Base-by-base conservation (phyloP, 2,329 filamentous ascomycete species). In the Ophiostoma quercus region DNA sequence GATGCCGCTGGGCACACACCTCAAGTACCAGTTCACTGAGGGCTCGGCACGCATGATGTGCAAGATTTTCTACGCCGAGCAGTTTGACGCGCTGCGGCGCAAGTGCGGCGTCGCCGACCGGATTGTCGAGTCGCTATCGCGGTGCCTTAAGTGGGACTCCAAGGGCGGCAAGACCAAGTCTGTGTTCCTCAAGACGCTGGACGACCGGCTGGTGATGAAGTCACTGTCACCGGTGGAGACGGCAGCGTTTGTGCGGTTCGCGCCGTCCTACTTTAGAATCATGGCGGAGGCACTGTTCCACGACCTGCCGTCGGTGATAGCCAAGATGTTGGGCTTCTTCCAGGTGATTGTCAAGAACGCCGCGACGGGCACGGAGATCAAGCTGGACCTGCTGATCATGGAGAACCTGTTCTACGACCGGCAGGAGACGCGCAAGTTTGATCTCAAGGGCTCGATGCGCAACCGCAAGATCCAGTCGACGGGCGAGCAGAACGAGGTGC, bases 281-380 rank as follows among this genome's bases (percentile, higher is more conserved):
- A 98, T 98, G 90, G 92, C 93, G 14, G 92, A 98, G 77, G 94
- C 93, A 7, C 84, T 99, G 19, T 99, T 99, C 81, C 94, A 97
- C 76, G 94, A 94, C 74, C 84, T 99, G 1, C 95, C 95, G 0
- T 96, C 92, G 1, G 95, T 97, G 60, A 99, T 99, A 76, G 95
- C 95, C 39, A 99, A 99, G 82, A 99, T 99, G 95, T 87, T 99
- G 69, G 95, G 95, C 0, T 96, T 99, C 78, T 99, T 97, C 81
- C 94, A 98, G 75, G 91, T 99, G 67, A 91, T 94, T 74, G 97
- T 99, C 81, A 97, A 96, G 81, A 98, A 98, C 75, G 92, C 95
- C 0, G 84, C 87, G 22, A 97, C 94, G 0, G 94, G 93, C 67
- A 91, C 91, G 0, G 95, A 99, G 77, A 94, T 97, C 79, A 96